phyloP scores from a whole-genome alignment of 208 protist genomes.

The Trypanosoma cruzi region DNA sequence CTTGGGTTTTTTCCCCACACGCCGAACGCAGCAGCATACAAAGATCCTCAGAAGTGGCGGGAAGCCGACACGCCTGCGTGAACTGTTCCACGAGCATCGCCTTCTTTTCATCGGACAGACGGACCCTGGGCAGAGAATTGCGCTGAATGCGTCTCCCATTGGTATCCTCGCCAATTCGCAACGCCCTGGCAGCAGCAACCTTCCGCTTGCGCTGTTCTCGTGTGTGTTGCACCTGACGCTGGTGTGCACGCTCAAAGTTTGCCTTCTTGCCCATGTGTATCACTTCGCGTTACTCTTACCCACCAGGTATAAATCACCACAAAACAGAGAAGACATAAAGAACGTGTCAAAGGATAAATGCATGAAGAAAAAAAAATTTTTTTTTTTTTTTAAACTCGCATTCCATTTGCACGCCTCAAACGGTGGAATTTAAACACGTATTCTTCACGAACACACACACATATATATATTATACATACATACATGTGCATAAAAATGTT shows the following conservation, averaged over 20 bases:
- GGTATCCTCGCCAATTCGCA: slow-evolving; percentile 61
- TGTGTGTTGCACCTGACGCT: slow-evolving; percentile 56
- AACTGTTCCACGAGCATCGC: slow-evolving; percentile 74
- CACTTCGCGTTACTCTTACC: background rate
- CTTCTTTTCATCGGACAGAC: slow-evolving; percentile 45
- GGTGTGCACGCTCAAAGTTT: slow-evolving; percentile 54
- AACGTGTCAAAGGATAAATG: background rate
- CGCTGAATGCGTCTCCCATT: slow-evolving; percentile 54
- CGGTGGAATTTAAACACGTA: too few species aligned
- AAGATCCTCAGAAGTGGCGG: slow-evolving; percentile 58
- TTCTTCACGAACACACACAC: too few species aligned
- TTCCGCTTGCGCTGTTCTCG: slow-evolving; percentile 59
- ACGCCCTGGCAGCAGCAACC: slow-evolving; percentile 48
- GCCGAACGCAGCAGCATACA: slow-evolving; percentile 69
- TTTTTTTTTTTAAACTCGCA: too few species aligned
- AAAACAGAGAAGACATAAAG: slow-evolving; percentile 2
- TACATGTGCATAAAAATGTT: too few species aligned
- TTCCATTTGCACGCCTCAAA: too few species aligned
- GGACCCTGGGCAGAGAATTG: slow-evolving; percentile 38
- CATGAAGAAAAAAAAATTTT: too few species aligned
- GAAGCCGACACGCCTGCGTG: slow-evolving; percentile 74
- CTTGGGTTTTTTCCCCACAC: slow-evolving; percentile 20
- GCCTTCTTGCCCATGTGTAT: slow-evolving; percentile 66
- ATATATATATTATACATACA: too few species aligned
- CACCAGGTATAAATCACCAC: background rate